A percentile compares a stretch with the other conserved stretches of the same genome.
phyloP scores from a whole-genome alignment of 345 rosid species.

The Microcos paniculata region DNA sequence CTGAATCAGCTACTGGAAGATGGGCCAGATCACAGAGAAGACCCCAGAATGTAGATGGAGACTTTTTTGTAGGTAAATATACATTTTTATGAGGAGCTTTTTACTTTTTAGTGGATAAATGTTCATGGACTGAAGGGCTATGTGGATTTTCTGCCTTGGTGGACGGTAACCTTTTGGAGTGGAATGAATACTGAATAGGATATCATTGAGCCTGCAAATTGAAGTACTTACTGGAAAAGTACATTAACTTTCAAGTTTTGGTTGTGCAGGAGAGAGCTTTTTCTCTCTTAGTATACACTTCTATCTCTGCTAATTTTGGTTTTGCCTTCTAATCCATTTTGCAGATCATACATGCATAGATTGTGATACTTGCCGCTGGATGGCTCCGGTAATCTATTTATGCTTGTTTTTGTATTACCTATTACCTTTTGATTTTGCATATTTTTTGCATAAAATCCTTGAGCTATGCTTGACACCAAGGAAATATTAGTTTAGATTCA shows the following conservation, averaged over 20 bases:
- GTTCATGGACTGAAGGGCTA: not conserved
- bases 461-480: not conserved
- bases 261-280: not conserved
- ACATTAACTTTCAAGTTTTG: not conserved
- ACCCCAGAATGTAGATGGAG: conserved; percentile 51
- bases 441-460: not conserved
- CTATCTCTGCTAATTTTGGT: not conserved
- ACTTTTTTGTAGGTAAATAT: conserved; percentile 55
- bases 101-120: not conserved
- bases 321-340: conserved; percentile 7
- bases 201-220: not conserved
- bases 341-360: conserved; percentile 64
- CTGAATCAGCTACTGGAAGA: not conserved
- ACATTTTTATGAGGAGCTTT: not conserved
- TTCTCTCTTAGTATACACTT: not conserved
- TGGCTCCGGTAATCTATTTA: conserved; percentile 54
- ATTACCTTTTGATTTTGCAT: not conserved
- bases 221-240: not conserved
- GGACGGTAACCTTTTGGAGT: not conserved
- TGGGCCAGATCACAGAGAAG: conserved; percentile 33
- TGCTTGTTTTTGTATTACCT: not conserved
- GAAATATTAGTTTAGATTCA: not conserved
- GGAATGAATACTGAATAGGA: not conserved
- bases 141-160: not conserved
- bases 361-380: conserved; percentile 79